A percentile compares a stretch with the other conserved stretches of the same genome.
phyloP scores from a whole-genome alignment of 108 stramenopile species.

The Fragilariopsis cylindrus region DNA sequence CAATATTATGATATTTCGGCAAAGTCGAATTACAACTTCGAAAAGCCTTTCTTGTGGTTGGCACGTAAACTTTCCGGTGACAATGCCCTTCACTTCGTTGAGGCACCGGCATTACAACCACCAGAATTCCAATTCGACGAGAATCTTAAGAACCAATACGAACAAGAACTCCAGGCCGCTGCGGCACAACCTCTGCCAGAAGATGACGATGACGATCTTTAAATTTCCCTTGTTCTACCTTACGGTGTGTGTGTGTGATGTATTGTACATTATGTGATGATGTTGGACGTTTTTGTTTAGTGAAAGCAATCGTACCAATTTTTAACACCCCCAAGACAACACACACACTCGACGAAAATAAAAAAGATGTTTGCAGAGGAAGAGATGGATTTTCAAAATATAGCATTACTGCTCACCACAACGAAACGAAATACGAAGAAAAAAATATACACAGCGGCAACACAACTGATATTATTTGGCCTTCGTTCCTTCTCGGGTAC shows the following conservation, averaged over 20 bases:
- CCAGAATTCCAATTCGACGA: conserved; percentile 95
- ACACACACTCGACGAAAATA: too few species aligned
- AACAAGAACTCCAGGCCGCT: conserved; percentile 85
- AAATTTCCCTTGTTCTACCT: conserved; percentile 19
- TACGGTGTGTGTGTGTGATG: background rate
- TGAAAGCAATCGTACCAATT: too few species aligned
- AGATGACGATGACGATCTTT: conserved; percentile 96
- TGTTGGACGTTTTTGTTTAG: too few species aligned
- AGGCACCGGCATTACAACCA: conserved; percentile 96
- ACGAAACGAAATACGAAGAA: too few species aligned
- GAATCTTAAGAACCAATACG: conserved; percentile 85
- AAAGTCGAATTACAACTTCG: conserved; percentile 99
- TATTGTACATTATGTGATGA: too few species aligned
- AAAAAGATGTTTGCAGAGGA: too few species aligned
- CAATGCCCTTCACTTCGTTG: conserved; percentile 96
- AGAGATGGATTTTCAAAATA: too few species aligned
- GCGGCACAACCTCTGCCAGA: conserved; percentile 95
- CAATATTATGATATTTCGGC: conserved; percentile 99
- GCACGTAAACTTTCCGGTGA: conserved; percentile 97
- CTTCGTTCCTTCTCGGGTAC: too few species aligned
- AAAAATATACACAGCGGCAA: too few species aligned
- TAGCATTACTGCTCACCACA: too few species aligned
- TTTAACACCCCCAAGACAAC: too few species aligned
- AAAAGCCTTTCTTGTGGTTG: conserved; percentile 99
- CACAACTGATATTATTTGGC: too few species aligned